Percentiles rank a stretch among this genome's conserved stretches.
Conservation (phyloP, 495 filamentous ascomycete species). For the Clohesyomyces aquaticus region DNA sequence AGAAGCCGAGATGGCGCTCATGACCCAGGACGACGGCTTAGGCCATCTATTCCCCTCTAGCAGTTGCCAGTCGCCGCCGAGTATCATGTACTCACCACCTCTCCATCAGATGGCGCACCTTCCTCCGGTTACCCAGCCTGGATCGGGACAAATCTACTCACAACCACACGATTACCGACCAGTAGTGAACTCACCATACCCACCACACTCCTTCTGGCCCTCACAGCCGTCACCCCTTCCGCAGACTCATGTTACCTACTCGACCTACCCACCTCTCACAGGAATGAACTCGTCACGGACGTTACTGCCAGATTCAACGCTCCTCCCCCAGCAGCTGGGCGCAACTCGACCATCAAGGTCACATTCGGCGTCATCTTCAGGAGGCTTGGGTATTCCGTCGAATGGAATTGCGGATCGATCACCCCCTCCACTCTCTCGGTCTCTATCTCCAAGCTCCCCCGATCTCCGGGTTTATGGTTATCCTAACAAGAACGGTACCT, state of each 20-base stretch:
- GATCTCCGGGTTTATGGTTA: constrained; percentile 45
- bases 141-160: constrained; percentile 22
- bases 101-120: constrained; percentile 32
- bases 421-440: constrained; percentile 31
- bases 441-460: constrained; percentile 42
- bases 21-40: constrained; percentile 41
- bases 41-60: constrained; percentile 39
- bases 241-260: constrained; percentile 16
- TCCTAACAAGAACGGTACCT: constrained; percentile 51
- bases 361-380: constrained; percentile 30
- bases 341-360: constrained; percentile 29
- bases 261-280: constrained; percentile 35
- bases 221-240: constrained; percentile 18
- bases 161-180: constrained; percentile 24
- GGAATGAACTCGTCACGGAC: constrained; percentile 10
- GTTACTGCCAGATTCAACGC: constrained; percentile 17
- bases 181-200: constrained; percentile 27
- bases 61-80: constrained; percentile 34
- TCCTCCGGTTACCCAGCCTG: constrained; percentile 13
- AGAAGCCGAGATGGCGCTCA: constrained; percentile 42
- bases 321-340: constrained; percentile 12
- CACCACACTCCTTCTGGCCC: constrained; percentile 34
- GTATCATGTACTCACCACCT: constrained; percentile 36
- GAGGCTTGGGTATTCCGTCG: constrained; percentile 24
- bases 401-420: constrained; percentile 12